Base-by-base conservation (phyloP, 225 moss, liverwort and hornwort species). In the Sphagnum tenellum region DNA sequence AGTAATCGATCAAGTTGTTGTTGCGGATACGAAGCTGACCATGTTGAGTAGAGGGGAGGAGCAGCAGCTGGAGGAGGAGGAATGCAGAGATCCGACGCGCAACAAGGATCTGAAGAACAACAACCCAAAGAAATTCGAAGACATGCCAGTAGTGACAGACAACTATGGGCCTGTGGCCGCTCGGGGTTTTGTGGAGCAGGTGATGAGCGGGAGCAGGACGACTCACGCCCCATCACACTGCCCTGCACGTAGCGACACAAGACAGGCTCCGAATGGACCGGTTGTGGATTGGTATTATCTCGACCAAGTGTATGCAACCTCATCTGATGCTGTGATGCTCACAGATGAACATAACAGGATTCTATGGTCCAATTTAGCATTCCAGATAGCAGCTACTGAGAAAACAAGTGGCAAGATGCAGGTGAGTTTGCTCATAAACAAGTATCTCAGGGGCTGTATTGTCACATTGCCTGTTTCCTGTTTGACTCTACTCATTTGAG, bases 361-460 rank as follows among this genome's bases (percentile, higher is more conserved):
- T 0, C 61, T 95, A 64, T 95, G 92, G 92, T 70, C 75, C 3
- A 95, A 95, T 59, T 69, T 77, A 2, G 88, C 82, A 2, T 89
- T 83, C 53, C 79, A 70, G 45, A 74, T 86, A 71, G 70, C 83
- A 2, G 77, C 84, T 50, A 67, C 75, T 12, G 89, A 91, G 58
- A 81, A 76, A 47, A 83, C 67, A 57, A 72, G 71, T 52, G 85
- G 78, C 48, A 82, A 85, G 70, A 72, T 71, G 72, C 83, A 77
- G 80, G 83, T 84, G n/a, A 44, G 61, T 46, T 9, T 29, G 29
- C 29, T 29, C 29, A 29, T 29, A 29, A 29, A 29, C 29, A 29
- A 29, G 29, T 29, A 1, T 29, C 1, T 29, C 29, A 29, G 29
- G 29, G 29, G 29, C 29, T 0, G 29, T 29, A 29, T 29, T 29